Evolutionary conservation across 2,329 filamentous ascomycete species (phyloP), one percentile per base, ranked within the genome.

Genomic region (Talaromyces piceae): DNA sequence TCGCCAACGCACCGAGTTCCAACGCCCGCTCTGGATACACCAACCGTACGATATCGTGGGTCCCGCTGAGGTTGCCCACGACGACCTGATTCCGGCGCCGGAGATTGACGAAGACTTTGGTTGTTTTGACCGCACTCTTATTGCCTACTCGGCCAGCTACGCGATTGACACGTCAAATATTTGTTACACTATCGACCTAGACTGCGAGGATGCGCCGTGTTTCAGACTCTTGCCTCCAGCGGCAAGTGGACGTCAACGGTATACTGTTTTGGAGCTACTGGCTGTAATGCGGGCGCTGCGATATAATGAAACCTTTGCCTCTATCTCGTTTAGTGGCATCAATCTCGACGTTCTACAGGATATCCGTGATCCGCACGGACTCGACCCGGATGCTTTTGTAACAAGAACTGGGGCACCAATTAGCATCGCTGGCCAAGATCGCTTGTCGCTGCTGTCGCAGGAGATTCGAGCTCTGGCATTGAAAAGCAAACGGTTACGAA

Each of bases 61-160:
- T 5, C 83, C 84, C 4, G 67, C 70, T 16, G 72, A 75, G 41
- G 66, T 83, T 12, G 73, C 79, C 13, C 75, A 81, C 37, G 67
- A 77, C 27, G 66, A 74, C 20, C 65, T 74, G 26, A 64, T 70
- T 33, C 72, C 73, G 3, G 69, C 73, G 1, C 71, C 77, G 3
- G 66, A 73, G 25, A 63, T 76, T 2, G 75, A 78, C 41, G 76
- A 80, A 49, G 83, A 86, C 52, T 81, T 79, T 50, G 69, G 83
- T 53, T 77, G 79, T 59, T 79, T 88, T 59, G 82, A 87, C 57
- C 75, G 83, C 28, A 87, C 84, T 1, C 66, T 88, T 27, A 80
- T 80, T 45, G 84, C 83, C 28, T 87, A 87, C 61, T 87, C 83
- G 61, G 75, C 84, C 39, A 83, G 82, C 18, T 88, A 87, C 62